Base-by-base conservation (phyloP, 352 stramenopile genomes). In the Phytophthora agathidicida region DNA sequence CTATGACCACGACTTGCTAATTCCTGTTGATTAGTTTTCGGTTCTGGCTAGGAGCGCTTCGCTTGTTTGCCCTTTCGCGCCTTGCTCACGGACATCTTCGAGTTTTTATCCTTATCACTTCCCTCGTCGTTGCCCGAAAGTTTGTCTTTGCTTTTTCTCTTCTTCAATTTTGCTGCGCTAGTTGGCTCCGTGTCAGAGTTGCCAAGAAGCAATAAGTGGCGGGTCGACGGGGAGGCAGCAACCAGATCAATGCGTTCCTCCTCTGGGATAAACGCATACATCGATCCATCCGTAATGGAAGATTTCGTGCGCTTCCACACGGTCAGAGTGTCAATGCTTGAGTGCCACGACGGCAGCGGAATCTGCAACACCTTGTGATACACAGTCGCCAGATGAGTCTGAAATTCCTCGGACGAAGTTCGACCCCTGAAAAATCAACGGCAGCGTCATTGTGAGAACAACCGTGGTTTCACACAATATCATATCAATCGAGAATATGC, bases 311-410 rank as follows among this genome's bases (percentile, higher is more conserved):
- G 88, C 75, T 98, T 98, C 94, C 94, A 98, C 44, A 98, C 93
- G 24, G 83, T 97, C 24, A 98, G 70, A 8, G 90, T 91, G 60
- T 98, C 92, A 31, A 94, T 85, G 24, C 94, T 96, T 45, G 96
- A 97, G 57, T 98, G 80, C 94, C 94, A 98, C 33, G 89, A 97
- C 38, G 82, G 81, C 36, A 98, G 71, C 56, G 80, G 81, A 33
- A 96, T 83, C 57, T 97, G 93, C 19, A 98, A 60, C 14, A 98
- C 77, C 45, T 97, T 98, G 73, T 98, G 94, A 68, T 96, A 98
- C 41, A 98, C 86, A 11, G 85, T 82, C 14, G 88, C 88, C 20
- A 98, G 69, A 51, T 91, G 78, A 54, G 88, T 81, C 65, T 98
- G 93, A 60, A 98, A 98, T 32, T 97, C 89, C 26, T 90, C 76